Base-by-base conservation (phyloP, 768 basidiomycete species). In the Mycena haematopus region DNA sequence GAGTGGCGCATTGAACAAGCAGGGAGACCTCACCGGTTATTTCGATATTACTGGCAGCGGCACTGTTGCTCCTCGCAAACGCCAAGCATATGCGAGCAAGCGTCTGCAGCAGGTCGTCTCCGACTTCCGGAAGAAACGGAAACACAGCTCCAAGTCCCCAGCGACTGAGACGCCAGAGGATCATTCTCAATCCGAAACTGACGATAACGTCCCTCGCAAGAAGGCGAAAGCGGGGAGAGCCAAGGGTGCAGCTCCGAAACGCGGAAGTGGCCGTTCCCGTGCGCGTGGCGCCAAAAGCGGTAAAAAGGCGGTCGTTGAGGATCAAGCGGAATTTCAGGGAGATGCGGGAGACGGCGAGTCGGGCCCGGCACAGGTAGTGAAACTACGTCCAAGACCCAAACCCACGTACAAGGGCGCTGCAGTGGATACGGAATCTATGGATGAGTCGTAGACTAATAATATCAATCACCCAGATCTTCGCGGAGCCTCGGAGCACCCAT, bases 81-180 rank as follows among this genome's bases (percentile, higher is more conserved):
- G 91, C 38, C 89, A 92, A 66, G 91, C 88, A 5, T 96, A 96
- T 68, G 78, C 89, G 3, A 93, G 91, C 73, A 96, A 93, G 75
- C 85, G 95, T 9, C 76, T 97, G 60, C 92, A 96, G 72, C 83
- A 93, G 71, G 90, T 94, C 10, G 89, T 95, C n/a, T 80, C 85
- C 27, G 91, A 92, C 61, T 92, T 90, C 71, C 82, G 92, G 58
- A 89, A 86, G 71, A 86, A 85, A 72, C 77, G 78, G 62, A 77
- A 70, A 63, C 69, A 72, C 60, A 68, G 66, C 3, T 73, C 77
- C 6, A 49, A 70, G 11, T 68, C 67, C 1, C 56, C 70, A 8
- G 68, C 70, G 21, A 35, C 49, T 19, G 52, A 49, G 44, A 21
- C 50, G 15, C 44, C 65, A 31, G 67, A 65, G 15, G 67, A 54